phyloP scores from a whole-genome alignment of 164 flowering plant genomes.

The Cinnamomum micranthum region DNA sequence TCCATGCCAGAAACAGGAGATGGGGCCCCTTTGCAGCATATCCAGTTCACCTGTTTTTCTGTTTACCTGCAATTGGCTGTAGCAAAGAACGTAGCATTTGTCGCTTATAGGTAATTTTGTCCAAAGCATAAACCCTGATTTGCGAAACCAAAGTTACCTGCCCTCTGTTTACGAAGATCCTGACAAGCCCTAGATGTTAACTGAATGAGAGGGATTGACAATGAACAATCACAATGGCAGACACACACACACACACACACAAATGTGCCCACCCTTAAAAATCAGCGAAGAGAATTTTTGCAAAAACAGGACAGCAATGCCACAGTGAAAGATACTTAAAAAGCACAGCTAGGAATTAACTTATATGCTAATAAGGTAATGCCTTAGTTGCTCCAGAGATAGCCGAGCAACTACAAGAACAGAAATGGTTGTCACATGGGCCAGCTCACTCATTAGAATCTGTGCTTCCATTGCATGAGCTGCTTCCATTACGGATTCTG shows the following conservation, averaged over 20 bases:
- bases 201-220: background rate
- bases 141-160: too few relatives aligned
- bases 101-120: too few relatives aligned
- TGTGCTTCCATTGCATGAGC: conserved; percentile 65
- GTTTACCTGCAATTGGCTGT: too few relatives aligned
- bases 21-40: too few relatives aligned
- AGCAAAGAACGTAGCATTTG: too few relatives aligned
- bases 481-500: conserved; percentile 70
- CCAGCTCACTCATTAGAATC: conserved; percentile 50
- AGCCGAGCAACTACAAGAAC: background rate
- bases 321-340: background rate
- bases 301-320: background rate
- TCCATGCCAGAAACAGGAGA: too few relatives aligned
- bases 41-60: too few relatives aligned
- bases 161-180: too few relatives aligned
- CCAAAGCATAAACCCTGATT: too few relatives aligned
- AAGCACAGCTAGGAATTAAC: background rate
- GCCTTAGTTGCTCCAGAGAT: background rate
- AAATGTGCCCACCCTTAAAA: background rate
- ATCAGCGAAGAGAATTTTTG: background rate
- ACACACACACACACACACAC: background rate
- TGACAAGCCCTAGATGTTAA: too few relatives aligned
- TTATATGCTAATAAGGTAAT: background rate
- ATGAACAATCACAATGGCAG: background rate
- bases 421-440: background rate